Percentiles rank a stretch among this genome's conserved stretches.
phyloP scores from a whole-genome alignment of 2,329 filamentous ascomycete genomes.

The Nemania sp. region DNA sequence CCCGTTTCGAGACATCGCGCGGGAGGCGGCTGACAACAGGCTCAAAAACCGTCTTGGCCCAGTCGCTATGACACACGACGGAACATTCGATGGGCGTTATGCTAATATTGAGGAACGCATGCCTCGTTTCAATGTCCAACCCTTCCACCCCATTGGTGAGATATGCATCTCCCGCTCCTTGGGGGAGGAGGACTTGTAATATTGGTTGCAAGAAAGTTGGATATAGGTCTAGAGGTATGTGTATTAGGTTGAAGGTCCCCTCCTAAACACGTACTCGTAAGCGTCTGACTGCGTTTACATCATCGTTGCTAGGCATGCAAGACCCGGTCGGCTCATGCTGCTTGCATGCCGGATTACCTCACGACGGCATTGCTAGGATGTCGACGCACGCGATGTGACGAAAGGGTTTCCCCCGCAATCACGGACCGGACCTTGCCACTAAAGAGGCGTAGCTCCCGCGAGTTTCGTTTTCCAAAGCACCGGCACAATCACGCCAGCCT shows the following conservation, averaged over 20 bases:
- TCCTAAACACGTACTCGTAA: conserved; percentile 67
- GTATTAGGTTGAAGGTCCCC: conserved; percentile 86
- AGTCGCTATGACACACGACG: conserved; percentile 83
- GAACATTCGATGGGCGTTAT: conserved; percentile 94
- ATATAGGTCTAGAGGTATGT: conserved; percentile 86
- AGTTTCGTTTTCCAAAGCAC: neutral
- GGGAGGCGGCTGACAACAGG: conserved; percentile 76
- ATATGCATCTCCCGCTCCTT: conserved; percentile 54
- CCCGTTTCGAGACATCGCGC: conserved; percentile 61
- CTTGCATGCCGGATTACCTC: conserved; percentile 27
- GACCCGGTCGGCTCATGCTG: conserved; percentile 5
- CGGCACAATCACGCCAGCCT: neutral
- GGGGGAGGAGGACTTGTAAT: conserved; percentile 83
- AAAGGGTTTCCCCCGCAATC: conserved; percentile 12
- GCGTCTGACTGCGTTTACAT: conserved; percentile 18
- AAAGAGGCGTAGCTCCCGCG: conserved; percentile 1
- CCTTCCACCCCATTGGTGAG: conserved; percentile 57
- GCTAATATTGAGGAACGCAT: conserved; percentile 92
- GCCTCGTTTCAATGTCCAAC: conserved; percentile 65
- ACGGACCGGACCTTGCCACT: conserved; percentile 2
- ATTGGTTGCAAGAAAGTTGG: conserved; percentile 86
- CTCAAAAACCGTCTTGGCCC: conserved; percentile 79
- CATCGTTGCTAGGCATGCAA: conserved; percentile 17
- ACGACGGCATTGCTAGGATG: neutral
- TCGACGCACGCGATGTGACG: conserved; percentile 19